Evolutionary conservation across 306 rosid genomes (phyloP), one percentile per base, ranked within the genome.

Genomic region (Castanea sativa): DNA sequence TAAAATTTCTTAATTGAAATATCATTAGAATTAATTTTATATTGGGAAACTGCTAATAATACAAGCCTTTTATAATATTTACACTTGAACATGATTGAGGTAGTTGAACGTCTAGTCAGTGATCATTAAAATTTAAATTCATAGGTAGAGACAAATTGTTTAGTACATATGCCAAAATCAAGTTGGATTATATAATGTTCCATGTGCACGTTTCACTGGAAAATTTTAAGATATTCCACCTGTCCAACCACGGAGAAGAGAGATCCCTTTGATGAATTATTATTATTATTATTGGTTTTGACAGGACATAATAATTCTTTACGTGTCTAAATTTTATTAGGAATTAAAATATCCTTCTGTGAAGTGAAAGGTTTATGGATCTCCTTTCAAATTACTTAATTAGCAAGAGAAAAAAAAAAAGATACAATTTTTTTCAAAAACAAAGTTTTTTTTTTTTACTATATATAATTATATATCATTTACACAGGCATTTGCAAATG

Each of bases 81-180:
- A 35, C 18, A 15, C 18, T 71, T 55, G 6, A 58, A 69, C 61
- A 56, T 78, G 70, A 78, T 78, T 70, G 68, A 69, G 30, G 71
- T 69, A 1, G 82, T 78, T 56, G 76, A 71, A 71, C 8, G 32
- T 78, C 82, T 58, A 78, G 82, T 71, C 69, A 78, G 71, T 20
- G 19, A 30, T 65, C 56, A 43, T 68, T 68, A 68, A 33, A 35
- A n/a, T 68, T 33, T 33, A 35, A 68, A 68, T 9, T 4, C 49
- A 19, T 4, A 35, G 53, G 41, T 33, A 68, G 38, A 33, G 52
- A 68, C 52, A 68, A 68, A 1, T 35, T 68, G 72, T 68, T 68
- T 68, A 68, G 72, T 68, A 68, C 53, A 35, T n/a, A 68, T 19
- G 72, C 72, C 69, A 67, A 77, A 52, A 73, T 55, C 20, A 41